Conservation (phyloP, 1,139 yeast species). For the Candida sojae region DNA sequence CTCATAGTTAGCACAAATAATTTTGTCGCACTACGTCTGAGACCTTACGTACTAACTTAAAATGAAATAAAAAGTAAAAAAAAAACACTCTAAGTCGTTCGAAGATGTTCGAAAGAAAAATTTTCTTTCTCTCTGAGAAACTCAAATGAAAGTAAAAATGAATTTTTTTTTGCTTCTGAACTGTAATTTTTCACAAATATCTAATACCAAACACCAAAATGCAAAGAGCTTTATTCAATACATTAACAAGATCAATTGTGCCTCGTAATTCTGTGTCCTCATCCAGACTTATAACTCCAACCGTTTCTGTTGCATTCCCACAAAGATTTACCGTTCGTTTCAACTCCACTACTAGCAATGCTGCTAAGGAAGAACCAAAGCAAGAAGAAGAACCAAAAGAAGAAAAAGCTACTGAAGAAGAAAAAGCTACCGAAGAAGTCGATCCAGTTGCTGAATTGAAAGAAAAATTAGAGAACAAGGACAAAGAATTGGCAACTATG, state of each 20-base stretch:
- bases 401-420: conserved; percentile 13
- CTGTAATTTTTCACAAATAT: neutral
- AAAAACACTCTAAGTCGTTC: neutral
- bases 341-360: conserved; percentile 21
- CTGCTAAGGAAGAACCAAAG: conserved; percentile 13
- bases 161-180: neutral
- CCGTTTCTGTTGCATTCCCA: conserved; percentile 14
- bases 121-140: neutral
- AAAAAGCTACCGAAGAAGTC: conserved; percentile 18
- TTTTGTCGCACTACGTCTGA: too few species aligned
- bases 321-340: conserved; percentile 20
- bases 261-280: conserved; percentile 20
- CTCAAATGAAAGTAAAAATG: neutral
- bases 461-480: conserved; percentile 63
- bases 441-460: conserved; percentile 46
- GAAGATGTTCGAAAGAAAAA: conserved; percentile 2
- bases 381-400: conserved; percentile 6
- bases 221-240: conserved; percentile 33
- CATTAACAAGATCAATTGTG: conserved; percentile 27
- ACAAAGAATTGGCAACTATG: conserved; percentile 78
- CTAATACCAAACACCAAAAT: conserved; percentile 15
- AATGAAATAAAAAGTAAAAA: too few species aligned
- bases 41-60: too few species aligned
- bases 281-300: conserved; percentile 20
- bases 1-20: too few species aligned